phyloP scores from a whole-genome alignment of 768 basidiomycete genomes.

The Crepidotus variabilis region DNA sequence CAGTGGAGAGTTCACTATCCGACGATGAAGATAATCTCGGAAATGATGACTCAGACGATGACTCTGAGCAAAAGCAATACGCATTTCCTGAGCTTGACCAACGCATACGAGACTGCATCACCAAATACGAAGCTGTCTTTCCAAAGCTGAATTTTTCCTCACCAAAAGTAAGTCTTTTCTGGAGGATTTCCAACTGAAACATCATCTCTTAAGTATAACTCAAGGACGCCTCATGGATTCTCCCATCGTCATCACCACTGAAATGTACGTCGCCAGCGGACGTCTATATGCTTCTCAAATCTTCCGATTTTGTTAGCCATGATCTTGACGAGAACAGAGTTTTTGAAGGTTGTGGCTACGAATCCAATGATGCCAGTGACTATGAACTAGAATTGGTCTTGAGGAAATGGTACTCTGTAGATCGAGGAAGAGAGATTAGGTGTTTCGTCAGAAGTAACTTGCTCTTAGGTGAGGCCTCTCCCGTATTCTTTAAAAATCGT shows the following conservation, averaged over 20 bases:
- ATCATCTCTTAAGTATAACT: not conserved
- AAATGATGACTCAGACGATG: conserved; percentile 36
- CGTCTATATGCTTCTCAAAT: conserved; percentile 89
- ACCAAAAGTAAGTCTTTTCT: conserved; percentile 60
- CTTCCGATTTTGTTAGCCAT: conserved; percentile 85
- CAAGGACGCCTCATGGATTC: conserved; percentile 90
- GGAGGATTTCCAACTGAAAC: not conserved
- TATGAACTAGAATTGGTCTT: conserved; percentile 83
- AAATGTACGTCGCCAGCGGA: conserved; percentile 88
- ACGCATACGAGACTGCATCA: conserved; percentile 61
- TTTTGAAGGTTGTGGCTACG: conserved; percentile 53
- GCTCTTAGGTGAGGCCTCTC: conserved; percentile 59
- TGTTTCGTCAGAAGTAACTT: conserved; percentile 80
- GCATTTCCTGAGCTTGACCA: conserved; percentile 83
- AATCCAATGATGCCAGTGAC: conserved; percentile 2
- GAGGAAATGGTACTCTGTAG: conserved; percentile 86
- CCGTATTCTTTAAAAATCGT: not conserved
- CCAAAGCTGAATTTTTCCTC: conserved; percentile 96
- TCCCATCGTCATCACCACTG: conserved; percentile 78
- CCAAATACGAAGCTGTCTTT: conserved; percentile 78
- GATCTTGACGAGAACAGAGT: conserved; percentile 60
- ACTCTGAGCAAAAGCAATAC: conserved; percentile 35
- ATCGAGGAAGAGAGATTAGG: conserved; percentile 79
- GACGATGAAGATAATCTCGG: conserved; percentile 46
- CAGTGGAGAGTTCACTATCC: conserved; percentile 51